Evolutionary conservation across 2,329 filamentous ascomycete species (phyloP).

Genomic region (Colletotrichum truncatum): DNA sequence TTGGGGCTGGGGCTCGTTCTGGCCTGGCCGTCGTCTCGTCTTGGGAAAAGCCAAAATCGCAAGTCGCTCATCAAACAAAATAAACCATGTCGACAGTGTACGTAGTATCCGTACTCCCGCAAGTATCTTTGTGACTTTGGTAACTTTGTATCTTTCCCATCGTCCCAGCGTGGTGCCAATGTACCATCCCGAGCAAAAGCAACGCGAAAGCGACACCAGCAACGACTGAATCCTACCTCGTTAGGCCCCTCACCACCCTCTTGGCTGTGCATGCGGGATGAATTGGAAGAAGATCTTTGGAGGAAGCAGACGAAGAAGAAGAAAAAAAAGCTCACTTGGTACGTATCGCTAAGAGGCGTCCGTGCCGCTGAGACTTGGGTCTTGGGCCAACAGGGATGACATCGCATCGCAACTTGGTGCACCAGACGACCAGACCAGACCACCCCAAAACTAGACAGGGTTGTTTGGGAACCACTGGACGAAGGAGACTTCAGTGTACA

Average conservation of each 20-base stretch:
- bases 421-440: not conserved
- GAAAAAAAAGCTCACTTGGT: not conserved
- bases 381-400: conserved; percentile 5
- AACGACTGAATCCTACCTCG: conserved; percentile 4
- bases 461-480: conserved; percentile 15
- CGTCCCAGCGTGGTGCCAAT: not conserved
- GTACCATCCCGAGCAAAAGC: conserved; percentile 4
- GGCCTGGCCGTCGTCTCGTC: conserved; percentile 11
- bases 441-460: conserved; percentile 7
- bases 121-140: not conserved
- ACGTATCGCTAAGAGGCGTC: not conserved
- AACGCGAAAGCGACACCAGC: not conserved
- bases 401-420: not conserved
- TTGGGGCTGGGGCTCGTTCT: not conserved
- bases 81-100: no score
- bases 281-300: not conserved
- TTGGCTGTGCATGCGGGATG: conserved; percentile 6
- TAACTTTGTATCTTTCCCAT: not conserved
- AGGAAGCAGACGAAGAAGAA: not conserved
- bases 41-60: not conserved
- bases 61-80: no score
- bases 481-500: not conserved
- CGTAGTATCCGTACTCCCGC: no score
- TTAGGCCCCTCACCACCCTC: not conserved
- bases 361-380: not conserved